A percentile compares a stretch with the other conserved stretches of the same genome.
Conservation (phyloP, 495 filamentous ascomycete species). For the Clavariopsis aquatica region DNA sequence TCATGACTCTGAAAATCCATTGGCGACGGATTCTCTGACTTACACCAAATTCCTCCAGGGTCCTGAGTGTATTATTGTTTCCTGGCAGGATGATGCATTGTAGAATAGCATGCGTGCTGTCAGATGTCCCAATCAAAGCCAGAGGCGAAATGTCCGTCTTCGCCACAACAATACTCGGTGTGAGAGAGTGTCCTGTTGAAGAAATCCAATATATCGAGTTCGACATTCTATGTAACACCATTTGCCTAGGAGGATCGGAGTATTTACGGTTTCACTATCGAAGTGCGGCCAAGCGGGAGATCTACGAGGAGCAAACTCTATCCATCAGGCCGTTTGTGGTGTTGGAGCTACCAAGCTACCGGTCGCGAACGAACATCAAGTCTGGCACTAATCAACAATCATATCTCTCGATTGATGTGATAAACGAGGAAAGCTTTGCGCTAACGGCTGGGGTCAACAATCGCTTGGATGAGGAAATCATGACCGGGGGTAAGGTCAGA, state of each 20-base stretch:
- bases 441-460: too few relatives aligned
- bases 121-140: not conserved
- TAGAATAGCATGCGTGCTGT: not conserved
- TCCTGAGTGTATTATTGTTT: not conserved
- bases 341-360: not conserved
- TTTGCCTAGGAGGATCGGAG: not conserved
- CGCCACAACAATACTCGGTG: not conserved
- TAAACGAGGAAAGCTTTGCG: too few relatives aligned
- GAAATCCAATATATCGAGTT: not conserved
- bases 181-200: not conserved
- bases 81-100: not conserved
- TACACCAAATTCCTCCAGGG: not conserved
- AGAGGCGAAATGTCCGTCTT: not conserved
- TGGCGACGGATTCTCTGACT: not conserved
- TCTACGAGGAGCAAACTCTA: not conserved
- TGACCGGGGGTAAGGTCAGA: too few relatives aligned
- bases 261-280: not conserved
- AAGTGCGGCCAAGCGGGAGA: not conserved
- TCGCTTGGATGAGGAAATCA: not conserved
- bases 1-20: not conserved
- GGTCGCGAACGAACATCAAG: not conserved
- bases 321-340: not conserved
- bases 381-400: not conserved
- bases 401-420: not conserved
- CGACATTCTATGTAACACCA: not conserved